A percentile compares a stretch with the other conserved stretches of the same genome.
phyloP scores from a whole-genome alignment of 2,329 filamentous ascomycete species.

The Pyrenophora teres region DNA sequence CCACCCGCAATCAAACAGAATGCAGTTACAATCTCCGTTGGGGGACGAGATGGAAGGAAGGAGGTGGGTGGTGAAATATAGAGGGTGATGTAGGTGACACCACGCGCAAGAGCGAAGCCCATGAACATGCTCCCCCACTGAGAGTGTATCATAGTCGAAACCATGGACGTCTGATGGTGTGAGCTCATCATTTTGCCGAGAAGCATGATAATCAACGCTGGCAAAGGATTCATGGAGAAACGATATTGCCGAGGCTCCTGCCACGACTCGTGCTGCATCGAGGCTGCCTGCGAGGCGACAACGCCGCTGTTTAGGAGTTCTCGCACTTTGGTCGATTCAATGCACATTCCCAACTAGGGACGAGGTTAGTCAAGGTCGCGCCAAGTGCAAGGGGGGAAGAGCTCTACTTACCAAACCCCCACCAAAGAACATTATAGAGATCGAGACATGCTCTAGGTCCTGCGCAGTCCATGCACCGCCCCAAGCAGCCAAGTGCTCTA shows the following conservation, averaged over 20 bases:
- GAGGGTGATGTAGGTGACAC: constrained; percentile 76
- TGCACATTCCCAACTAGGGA: constrained; percentile 72
- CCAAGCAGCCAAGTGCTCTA: constrained; percentile 81
- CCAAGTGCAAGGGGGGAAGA: constrained; percentile 7
- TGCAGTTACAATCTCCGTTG: constrained; percentile 82
- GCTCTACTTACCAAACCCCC: constrained; percentile 73
- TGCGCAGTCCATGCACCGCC: constrained; percentile 73
- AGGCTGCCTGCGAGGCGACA: constrained; percentile 41
- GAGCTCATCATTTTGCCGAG: constrained; percentile 95
- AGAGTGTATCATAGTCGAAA: constrained; percentile 88
- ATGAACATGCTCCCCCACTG: constrained; percentile 90
- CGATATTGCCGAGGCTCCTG: constrained; percentile 68
- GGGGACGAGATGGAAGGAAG: constrained; percentile 79
- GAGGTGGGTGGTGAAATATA: constrained; percentile 83
- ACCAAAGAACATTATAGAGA: constrained; percentile 91
- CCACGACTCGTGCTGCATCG: constrained; percentile 51
- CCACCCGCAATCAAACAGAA: constrained; percentile 90
- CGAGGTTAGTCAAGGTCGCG: constrained; percentile 30
- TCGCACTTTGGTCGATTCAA: constrained; percentile 72
- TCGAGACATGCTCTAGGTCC: constrained; percentile 90
- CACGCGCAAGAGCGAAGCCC: constrained; percentile 78
- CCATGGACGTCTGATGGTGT: constrained; percentile 81
- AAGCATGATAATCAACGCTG: constrained; percentile 81
- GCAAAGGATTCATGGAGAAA: constrained; percentile 85
- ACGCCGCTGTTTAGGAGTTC: constrained; percentile 64